Conservation (phyloP, 441 rosid species). For the Codiaeum variegatum region DNA sequence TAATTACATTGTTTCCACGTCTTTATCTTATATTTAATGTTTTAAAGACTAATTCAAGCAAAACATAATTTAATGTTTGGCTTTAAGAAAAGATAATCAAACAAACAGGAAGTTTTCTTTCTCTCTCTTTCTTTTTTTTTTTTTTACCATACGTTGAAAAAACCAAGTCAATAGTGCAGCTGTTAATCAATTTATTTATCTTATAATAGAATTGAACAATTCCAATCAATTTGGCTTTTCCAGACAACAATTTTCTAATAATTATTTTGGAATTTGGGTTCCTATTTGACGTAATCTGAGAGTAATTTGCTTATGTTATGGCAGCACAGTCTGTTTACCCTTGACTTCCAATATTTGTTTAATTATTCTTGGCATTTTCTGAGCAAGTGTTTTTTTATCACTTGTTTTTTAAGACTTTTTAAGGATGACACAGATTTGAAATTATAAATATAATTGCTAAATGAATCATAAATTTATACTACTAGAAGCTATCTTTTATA, state of each 20-base stretch:
- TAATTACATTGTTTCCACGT: neutral
- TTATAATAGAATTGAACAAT: neutral
- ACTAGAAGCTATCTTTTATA: too few species aligned
- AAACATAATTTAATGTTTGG: neutral
- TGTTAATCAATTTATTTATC: neutral
- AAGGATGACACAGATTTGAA: too few species aligned
- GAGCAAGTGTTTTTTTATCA: neutral
- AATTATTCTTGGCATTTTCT: too few species aligned
- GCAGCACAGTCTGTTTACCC: neutral
- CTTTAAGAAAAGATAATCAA: neutral
- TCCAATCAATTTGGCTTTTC: neutral
- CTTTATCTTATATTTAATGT: neutral
- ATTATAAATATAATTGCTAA: too few species aligned
- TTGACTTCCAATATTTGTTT: neutral
- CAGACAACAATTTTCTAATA: neutral
- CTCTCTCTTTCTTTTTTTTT: too few species aligned
- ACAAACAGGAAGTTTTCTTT: neutral
- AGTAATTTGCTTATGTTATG: neutral
- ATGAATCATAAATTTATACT: too few species aligned
- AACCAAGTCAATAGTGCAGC: neutral
- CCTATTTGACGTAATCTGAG: neutral
- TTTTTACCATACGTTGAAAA: neutral
- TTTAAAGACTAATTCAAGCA: slow-evolving; percentile 13
- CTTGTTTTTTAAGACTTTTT: too few species aligned
- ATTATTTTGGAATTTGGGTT: neutral